phyloP scores from a whole-genome alignment of 1,284 basidiomycete genomes.

The Gymnopus androsaceus region DNA sequence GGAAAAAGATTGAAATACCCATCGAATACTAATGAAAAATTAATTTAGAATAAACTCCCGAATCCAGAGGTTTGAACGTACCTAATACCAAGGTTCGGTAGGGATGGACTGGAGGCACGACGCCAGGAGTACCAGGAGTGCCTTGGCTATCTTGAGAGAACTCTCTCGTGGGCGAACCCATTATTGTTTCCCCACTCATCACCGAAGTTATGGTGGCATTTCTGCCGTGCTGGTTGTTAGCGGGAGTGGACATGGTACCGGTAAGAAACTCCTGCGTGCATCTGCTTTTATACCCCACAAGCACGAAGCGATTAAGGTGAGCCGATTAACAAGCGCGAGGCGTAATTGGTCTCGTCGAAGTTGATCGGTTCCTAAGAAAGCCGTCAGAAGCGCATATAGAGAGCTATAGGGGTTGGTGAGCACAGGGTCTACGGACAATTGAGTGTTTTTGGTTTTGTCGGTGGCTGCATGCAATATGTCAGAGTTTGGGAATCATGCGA shows the following conservation, averaged over 20 bases:
- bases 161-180: background rate
- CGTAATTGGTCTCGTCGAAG: no score
- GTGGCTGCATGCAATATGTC: no score
- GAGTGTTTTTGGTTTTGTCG: no score
- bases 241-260: background rate
- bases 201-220: background rate
- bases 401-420: background rate
- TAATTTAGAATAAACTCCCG: no score
- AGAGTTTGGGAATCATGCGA: no score
- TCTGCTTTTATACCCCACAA: background rate
- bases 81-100: conserved; percentile 41
- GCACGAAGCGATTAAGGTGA: no score
- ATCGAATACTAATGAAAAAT: no score
- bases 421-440: background rate
- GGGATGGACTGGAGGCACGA: conserved; percentile 25
- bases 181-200: background rate
- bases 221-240: background rate
- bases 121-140: background rate
- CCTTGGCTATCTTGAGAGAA: conserved; percentile 1
- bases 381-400: background rate
- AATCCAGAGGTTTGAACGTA: no score
- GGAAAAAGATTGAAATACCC: conserved; percentile 22
- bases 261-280: background rate
- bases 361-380: no score
- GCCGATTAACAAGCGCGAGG: no score